Evolutionary conservation across 805 yeast genomes (phyloP).

Genomic region (Suhomyces kilbournensis): DNA sequence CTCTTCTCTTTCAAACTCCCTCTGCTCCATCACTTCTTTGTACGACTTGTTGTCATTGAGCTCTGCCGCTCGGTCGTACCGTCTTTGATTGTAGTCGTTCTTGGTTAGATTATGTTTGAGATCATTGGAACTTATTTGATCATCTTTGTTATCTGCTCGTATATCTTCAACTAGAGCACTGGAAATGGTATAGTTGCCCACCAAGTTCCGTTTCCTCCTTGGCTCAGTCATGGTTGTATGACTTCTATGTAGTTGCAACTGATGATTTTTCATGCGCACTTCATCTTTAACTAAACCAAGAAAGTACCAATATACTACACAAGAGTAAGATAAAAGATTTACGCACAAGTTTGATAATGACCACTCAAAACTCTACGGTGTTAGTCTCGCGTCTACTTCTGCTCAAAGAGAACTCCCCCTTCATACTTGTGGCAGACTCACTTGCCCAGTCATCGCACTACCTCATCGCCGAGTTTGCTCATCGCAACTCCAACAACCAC

Average conservation of each 20-base stretch:
- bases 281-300: too few relatives aligned
- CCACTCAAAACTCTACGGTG: conserved; percentile 33
- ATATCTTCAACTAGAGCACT: conserved; percentile 24
- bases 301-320: neutral
- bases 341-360: too few relatives aligned
- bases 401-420: conserved; percentile 72
- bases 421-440: conserved; percentile 67
- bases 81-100: conserved; percentile 29
- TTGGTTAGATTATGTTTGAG: conserved; percentile 15
- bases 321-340: too few relatives aligned
- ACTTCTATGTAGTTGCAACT: neutral
- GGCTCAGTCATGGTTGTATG: neutral
- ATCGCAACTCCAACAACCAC: conserved; percentile 33
- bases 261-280: neutral
- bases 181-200: conserved; percentile 32
- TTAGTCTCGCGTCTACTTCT: conserved; percentile 64
- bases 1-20: conserved; percentile 41
- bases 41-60: conserved; percentile 28
- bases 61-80: conserved; percentile 23
- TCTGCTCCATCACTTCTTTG: conserved; percentile 39
- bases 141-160: conserved; percentile 19
- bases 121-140: conserved; percentile 12
- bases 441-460: conserved; percentile 62
- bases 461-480: conserved; percentile 57
- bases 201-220: conserved; percentile 15